These are phyloP conservation scores for Hymenoscyphus infarciens DNA, from an alignment of 2,329 filamentous ascomycete genomes.

Conservation along the genomic window DNA sequence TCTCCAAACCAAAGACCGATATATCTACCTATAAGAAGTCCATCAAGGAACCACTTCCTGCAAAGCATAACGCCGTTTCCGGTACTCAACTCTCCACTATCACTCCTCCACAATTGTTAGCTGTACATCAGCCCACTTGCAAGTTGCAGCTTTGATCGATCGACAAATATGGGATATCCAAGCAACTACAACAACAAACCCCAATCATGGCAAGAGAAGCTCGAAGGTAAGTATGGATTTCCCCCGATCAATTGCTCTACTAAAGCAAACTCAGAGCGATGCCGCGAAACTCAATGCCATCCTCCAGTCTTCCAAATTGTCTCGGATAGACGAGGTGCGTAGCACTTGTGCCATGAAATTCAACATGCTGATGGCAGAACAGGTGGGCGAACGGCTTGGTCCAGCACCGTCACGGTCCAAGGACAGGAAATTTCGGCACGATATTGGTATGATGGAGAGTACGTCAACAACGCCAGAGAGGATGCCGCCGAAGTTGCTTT, in stretches of 20 bases:
- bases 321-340: slow-evolving; percentile 69
- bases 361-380: slow-evolving; percentile 30
- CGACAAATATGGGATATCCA: slow-evolving; percentile 33
- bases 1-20: slow-evolving; percentile 16
- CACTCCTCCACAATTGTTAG: slow-evolving; percentile 24
- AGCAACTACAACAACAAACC: slow-evolving; percentile 25
- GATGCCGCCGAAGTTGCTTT: slow-evolving; percentile 84
- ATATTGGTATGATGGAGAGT: slow-evolving; percentile 89
- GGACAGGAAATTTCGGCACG: slow-evolving; percentile 65
- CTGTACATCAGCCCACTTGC: slow-evolving; percentile 10
- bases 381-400: slow-evolving; percentile 92
- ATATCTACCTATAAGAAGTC: slow-evolving; percentile 33
- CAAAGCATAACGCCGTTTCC: slow-evolving; percentile 34
- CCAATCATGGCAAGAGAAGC: slow-evolving; percentile 38
- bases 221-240: slow-evolving; percentile 35
- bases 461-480: slow-evolving; percentile 82
- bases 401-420: slow-evolving; percentile 70
- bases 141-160: slow-evolving; percentile 15
- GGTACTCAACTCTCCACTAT: slow-evolving; percentile 29
- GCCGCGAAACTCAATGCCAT: slow-evolving; percentile 49
- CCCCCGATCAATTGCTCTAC: slow-evolving; percentile 18
- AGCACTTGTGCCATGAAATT: slow-evolving; percentile 3
- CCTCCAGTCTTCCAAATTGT: slow-evolving; percentile 65
- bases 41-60: slow-evolving; percentile 30
- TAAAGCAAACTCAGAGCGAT: slow-evolving; percentile 48